Evolutionary conservation across 768 basidiomycete genomes (phyloP).

Genomic region (Agaricus sinodeliciosus): DNA sequence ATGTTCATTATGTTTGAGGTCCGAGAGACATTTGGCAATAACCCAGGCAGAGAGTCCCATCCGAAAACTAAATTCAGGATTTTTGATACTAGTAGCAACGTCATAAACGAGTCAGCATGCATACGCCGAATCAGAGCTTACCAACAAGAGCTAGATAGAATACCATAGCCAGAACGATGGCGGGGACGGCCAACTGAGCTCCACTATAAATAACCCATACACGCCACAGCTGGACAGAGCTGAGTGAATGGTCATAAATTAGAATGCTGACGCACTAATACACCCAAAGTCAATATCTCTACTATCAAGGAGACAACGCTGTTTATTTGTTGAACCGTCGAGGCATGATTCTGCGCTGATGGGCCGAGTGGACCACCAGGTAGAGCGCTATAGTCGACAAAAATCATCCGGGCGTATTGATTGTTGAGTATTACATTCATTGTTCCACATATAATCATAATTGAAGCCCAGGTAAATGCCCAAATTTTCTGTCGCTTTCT

Average conservation of each 20-base stretch:
- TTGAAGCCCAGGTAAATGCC: not conserved
- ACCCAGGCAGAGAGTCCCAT: no score
- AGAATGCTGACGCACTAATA: not conserved
- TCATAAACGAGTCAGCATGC: no score
- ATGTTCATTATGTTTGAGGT: no score
- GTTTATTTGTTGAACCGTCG: not conserved
- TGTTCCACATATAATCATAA: not conserved
- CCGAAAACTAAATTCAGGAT: not conserved
- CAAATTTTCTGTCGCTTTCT: not conserved
- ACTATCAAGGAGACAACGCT: not conserved
- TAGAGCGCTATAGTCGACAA: not conserved
- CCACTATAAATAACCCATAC: not conserved
- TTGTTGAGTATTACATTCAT: not conserved
- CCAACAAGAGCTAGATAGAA: not conserved
- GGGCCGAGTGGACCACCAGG: not conserved
- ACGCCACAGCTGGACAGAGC: not conserved
- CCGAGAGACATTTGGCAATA: no score
- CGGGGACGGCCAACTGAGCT: not conserved
- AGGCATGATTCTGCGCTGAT: not conserved
- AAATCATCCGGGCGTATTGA: not conserved
- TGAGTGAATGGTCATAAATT: no score
- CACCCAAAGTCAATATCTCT: not conserved
- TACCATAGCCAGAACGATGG: not conserved
- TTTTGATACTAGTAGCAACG: no score
- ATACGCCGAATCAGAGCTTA: not conserved